Evolutionary conservation across 2,329 filamentous ascomycete species (phyloP), one percentile per base, ranked within the genome.

Genomic region (Ceratocystis papillata): DNA sequence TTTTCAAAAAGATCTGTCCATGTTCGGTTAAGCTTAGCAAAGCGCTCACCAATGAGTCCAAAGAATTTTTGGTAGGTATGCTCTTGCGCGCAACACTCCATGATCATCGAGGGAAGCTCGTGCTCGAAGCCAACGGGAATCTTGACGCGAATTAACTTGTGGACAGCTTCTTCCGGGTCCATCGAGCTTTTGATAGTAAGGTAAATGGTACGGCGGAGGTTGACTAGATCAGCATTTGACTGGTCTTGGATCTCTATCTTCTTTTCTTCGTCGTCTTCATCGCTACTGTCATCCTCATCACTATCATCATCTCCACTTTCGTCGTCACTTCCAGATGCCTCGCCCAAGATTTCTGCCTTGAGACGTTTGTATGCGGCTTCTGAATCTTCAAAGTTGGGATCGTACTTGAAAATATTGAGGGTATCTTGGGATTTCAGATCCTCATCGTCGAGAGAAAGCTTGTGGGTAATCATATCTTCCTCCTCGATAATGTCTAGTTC

Each of bases 31-130:
- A 99, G 85, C 77, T 96, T 96, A 72, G 91, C 90, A 76, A 99
- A 96, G 28, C 93, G 85, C 77, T 99, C 94, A 41, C 89, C 94
- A 66, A 97, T 91, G 69, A 96, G 79, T 12, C 94, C 94, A 73
- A 95, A 96, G 77, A 97, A 99, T 75, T 97, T 97, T 69, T 92
- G 92, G 76, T 96, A 99, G 0, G 94, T 96, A 71, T 91, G 90
- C 75, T 97, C 92, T 76, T 99, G 94, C 33, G 90, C 93, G 75
- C 92, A 96, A 74, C 91, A 96, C 76, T 99, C 94, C 70, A 99
- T 87, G 65, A 99, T 86, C 94, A 99, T 99, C 25, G 90, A 95
- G 0, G 92, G 91, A 57, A 99, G 80, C 75, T 99, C 94, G 5
- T 86, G 82, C 75, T 99, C 94, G 72, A 93, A 84, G 3, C 94